Percentiles rank a stretch among this genome's conserved stretches.
These are phyloP conservation scores for Flaveria ramosissima DNA, from an alignment of 129 eudicot species.

Conservation along the genomic window DNA sequence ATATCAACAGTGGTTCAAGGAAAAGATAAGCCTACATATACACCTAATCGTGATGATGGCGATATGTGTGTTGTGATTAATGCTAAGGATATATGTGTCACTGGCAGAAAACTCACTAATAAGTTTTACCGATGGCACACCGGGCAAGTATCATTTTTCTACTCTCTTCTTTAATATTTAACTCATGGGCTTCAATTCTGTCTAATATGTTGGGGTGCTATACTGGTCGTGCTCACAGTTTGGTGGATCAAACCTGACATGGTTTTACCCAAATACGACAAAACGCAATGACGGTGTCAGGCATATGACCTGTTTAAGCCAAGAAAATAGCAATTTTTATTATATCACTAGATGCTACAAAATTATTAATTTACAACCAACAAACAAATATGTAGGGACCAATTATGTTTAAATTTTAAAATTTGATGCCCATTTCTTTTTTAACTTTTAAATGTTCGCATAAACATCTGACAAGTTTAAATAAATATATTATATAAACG, in stretches of 20 bases:
- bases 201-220: background rate
- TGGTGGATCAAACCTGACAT: no score
- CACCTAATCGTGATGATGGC: slow-evolving; percentile 87
- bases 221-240: no score
- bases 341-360: background rate
- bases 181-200: background rate
- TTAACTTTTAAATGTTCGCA: background rate
- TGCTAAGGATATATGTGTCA: slow-evolving; percentile 82
- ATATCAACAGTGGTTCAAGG: slow-evolving; percentile 87
- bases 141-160: slow-evolving; percentile 50
- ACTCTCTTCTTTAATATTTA: background rate
- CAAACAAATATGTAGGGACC: background rate
- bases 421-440: background rate
- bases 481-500: background rate
- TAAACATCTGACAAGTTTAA: background rate
- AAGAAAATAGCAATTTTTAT: no score
- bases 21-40: slow-evolving; percentile 87
- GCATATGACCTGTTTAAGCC: no score
- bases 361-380: background rate
- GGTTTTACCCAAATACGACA: no score
- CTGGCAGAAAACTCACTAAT: slow-evolving; percentile 90
- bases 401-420: background rate
- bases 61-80: slow-evolving; percentile 87
- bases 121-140: slow-evolving; percentile 89
- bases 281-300: no score